Base-by-base conservation (phyloP, 2,329 filamentous ascomycete species). In the Colletotrichum sp. region DNA sequence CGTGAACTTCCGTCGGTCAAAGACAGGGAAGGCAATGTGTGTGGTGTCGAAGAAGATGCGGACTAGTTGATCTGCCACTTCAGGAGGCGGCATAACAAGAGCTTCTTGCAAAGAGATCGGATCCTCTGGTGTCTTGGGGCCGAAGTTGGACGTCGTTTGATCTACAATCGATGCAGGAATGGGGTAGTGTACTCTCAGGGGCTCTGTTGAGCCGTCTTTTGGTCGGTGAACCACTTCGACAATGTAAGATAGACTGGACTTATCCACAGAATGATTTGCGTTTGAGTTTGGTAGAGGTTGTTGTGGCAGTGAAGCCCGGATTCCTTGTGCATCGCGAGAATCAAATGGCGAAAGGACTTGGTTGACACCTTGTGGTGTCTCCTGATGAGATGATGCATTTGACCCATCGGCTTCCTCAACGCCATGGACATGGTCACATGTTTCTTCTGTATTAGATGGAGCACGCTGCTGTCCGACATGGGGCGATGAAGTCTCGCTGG, bases 211-310 rank as follows among this genome's bases (percentile, higher is more conserved):
- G 13, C 70, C 61, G 6, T 59, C 48, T 10, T 34, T 72, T 2
- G 70, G 70, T 18, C 70, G 66, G 26, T 72, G 52, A 43, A 72
- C 52, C 4, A 72, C 70, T 5, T 72, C 70, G 16, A 72, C 70
- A 18, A 67, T 67, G 10, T 72, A 72, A 2, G 61, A 66, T 9
- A 72, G 24, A 48, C 28, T 72, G 0, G 63, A 55, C 24, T 16
- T 52, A 3, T 63, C 39, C 36, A 13, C 39, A 13, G 28, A 9
- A 1, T 7, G 14, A 48, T 43, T 13, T 2, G 32, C 26, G 3
- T 48, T 4, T 14, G 24, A 9, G 24, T 59, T 60, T 12, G 12
- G n/a, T 21, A n/a, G 32, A 9, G 7, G 7, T 12, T n/a, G 48
- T 18, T 24, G 26, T 28, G 13, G 26, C 6, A 24, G 3, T 28